phyloP scores from a whole-genome alignment of 2,329 filamentous ascomycete genomes.

The Curvularia spicifera region DNA sequence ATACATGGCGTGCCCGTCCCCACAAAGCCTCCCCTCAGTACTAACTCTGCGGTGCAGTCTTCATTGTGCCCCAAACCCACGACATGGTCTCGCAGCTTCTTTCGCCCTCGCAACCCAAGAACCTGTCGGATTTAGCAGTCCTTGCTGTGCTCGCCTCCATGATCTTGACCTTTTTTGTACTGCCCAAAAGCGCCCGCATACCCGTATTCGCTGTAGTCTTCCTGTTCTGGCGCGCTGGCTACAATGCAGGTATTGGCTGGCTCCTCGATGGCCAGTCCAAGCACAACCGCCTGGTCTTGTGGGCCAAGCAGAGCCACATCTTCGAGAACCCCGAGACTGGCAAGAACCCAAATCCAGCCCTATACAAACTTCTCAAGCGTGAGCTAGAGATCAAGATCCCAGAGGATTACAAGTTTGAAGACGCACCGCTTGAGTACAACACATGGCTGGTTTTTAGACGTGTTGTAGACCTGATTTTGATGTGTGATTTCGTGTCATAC shows the following conservation, averaged over 20 bases:
- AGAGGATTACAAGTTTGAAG: constrained; percentile 89
- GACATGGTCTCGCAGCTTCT: constrained; percentile 99
- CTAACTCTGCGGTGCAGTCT: constrained; percentile 66
- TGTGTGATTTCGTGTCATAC: constrained; percentile 99
- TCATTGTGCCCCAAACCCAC: constrained; percentile 92
- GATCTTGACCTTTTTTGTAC: constrained; percentile 73
- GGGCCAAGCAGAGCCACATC: constrained; percentile 83
- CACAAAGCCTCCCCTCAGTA: constrained; percentile 5
- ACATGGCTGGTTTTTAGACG: constrained; percentile 97
- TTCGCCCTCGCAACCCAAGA: constrained; percentile 93
- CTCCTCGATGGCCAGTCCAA: constrained; percentile 90
- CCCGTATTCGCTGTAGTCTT: constrained; percentile 84
- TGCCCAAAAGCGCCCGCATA: constrained; percentile 73
- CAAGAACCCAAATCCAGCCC: constrained; percentile 78
- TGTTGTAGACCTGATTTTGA: constrained; percentile 93
- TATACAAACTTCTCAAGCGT: constrained; percentile 83
- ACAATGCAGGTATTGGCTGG: constrained; percentile 93
- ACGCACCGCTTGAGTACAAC: constrained; percentile 96
- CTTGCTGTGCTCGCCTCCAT: constrained; percentile 78
- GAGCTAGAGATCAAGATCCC: constrained; percentile 96
- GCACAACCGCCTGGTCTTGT: constrained; percentile 81
- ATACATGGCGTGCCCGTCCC: background rate
- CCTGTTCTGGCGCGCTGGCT: constrained; percentile 88
- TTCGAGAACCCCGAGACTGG: constrained; percentile 85
- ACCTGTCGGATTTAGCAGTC: constrained; percentile 83